These are phyloP conservation scores for Notholithocarpus densiflorus DNA, from an alignment of 306 rosid species.

Conservation along the genomic window DNA sequence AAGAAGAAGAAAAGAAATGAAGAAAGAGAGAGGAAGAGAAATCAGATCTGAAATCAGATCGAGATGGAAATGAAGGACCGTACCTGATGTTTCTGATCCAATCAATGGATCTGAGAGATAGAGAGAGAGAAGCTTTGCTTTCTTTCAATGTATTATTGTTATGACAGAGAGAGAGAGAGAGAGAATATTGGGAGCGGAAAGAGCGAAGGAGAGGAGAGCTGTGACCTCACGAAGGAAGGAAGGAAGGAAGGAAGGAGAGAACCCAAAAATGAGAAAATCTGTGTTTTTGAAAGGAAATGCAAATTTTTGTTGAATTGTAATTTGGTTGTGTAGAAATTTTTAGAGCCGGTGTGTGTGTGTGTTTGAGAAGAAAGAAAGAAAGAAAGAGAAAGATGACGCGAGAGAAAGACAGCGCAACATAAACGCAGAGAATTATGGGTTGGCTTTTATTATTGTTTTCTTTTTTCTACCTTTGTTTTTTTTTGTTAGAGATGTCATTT, in stretches of 20 bases:
- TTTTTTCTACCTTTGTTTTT: neutral
- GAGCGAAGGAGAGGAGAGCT: too few species aligned
- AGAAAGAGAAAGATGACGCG: neutral
- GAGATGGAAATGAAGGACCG: slow-evolving; percentile 24
- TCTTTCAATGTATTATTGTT: too few species aligned
- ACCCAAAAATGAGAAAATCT: too few species aligned
- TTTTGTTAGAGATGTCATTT: neutral
- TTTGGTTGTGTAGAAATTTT: neutral
- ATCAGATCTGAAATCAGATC: slow-evolving; percentile 54
- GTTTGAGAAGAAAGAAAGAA: neutral
- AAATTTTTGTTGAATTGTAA: slow-evolving; percentile 7
- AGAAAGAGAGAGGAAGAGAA: neutral
- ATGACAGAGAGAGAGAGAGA: neutral
- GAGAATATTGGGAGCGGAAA: neutral
- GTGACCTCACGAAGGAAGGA: slow-evolving; percentile 4
- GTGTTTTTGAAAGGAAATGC: too few species aligned
- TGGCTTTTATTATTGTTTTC: neutral
- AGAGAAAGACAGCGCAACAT: slow-evolving; percentile 64
- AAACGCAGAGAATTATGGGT: slow-evolving; percentile 39
- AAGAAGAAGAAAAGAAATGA: neutral
- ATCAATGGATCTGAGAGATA: slow-evolving; percentile 16
- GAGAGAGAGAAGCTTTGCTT: neutral
- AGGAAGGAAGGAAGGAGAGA: too few species aligned
- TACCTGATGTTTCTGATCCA: slow-evolving; percentile 23
- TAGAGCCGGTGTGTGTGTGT: neutral